These are phyloP conservation scores for Colletotrichum costaricense DNA, from an alignment of 2,329 filamentous ascomycete genomes.

Conservation along the genomic window DNA sequence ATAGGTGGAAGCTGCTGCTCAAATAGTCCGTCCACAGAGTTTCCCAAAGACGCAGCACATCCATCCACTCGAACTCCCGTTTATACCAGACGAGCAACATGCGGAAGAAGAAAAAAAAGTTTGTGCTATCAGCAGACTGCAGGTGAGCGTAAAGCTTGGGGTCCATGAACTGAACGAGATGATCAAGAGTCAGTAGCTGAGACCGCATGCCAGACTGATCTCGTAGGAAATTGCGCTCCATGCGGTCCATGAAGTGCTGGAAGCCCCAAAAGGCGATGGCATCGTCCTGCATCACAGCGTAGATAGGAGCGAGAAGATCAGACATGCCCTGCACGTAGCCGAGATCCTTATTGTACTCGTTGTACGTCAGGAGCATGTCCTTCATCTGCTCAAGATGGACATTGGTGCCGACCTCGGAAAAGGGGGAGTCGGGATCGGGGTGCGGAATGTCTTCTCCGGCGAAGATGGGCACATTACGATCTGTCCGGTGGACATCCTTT, in stretches of 20 bases:
- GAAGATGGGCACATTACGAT: slow-evolving; percentile 94
- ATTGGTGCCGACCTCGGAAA: slow-evolving; percentile 92
- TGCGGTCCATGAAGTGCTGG: slow-evolving; percentile 94
- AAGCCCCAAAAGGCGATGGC: slow-evolving; percentile 98
- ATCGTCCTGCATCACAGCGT: slow-evolving; percentile 97
- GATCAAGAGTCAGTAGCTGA: slow-evolving; percentile 90
- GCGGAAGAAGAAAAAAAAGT: slow-evolving; percentile 99
- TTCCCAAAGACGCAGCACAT: slow-evolving; percentile 92
- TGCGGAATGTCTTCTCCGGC: slow-evolving; percentile 96
- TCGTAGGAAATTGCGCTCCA: slow-evolving; percentile 96
- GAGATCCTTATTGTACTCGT: slow-evolving; percentile 95
- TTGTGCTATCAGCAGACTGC: slow-evolving; percentile 90
- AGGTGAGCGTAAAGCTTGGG: slow-evolving; percentile 93
- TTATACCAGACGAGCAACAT: slow-evolving; percentile 99
- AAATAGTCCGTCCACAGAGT: slow-evolving; percentile 92
- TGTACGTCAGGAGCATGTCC: slow-evolving; percentile 98
- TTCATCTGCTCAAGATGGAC: slow-evolving; percentile 99
- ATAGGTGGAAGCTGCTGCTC: slow-evolving; percentile 91
- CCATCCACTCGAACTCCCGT: slow-evolving; percentile 91
- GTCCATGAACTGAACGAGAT: slow-evolving; percentile 96
- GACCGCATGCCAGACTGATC: slow-evolving; percentile 97
- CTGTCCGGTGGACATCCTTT: slow-evolving; percentile 97
- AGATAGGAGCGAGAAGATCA: slow-evolving; percentile 93
- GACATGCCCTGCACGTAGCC: slow-evolving; percentile 99
- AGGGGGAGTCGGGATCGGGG: slow-evolving; percentile 94